Evolutionary conservation across 306 rosid genomes (phyloP), one percentile per base, ranked within the genome.

Genomic region (Neltuma alba): DNA sequence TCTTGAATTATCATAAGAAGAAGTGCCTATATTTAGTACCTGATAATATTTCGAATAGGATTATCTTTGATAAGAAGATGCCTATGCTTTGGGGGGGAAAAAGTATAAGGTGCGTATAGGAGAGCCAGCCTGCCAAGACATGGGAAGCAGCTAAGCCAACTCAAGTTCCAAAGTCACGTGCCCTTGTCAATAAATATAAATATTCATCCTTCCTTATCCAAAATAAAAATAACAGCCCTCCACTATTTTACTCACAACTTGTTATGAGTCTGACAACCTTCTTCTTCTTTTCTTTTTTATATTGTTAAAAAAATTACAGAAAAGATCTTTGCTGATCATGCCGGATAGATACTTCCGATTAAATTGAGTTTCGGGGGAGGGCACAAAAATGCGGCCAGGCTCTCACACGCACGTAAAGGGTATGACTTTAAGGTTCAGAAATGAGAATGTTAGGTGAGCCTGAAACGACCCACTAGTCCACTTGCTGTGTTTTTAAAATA

Each of bases 41-140:
- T n/a, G n/a, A n/a, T n/a, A n/a, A n/a, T n/a, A n/a, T n/a, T n/a
- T n/a, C n/a, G n/a, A n/a, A n/a, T n/a, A n/a, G n/a, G n/a, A n/a
- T n/a, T n/a, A n/a, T n/a, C n/a, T n/a, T n/a, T n/a, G n/a, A n/a
- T n/a, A n/a, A n/a, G n/a, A n/a, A n/a, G n/a, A n/a, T n/a, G n/a
- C n/a, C n/a, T n/a, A n/a, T n/a, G n/a, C n/a, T n/a, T n/a, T n/a
- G n/a, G n/a, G n/a, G n/a, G n/a, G n/a, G n/a, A n/a, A n/a, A 16
- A 16, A 48, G 6, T 7, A 18, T 4, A 55, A 66, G 34, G 45
- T 28, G 55, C 47, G 14, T 64, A 23, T 10, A 23, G 63, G 33
- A 55, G 81, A 34, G 52, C 67, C 89, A 86, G 65, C 74, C 85
- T 88, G 89, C 61, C 81, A 76, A 77, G 23, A 18, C 74, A 77